phyloP scores from a whole-genome alignment of 108 stramenopile species.

The Cyclotella sp. region DNA sequence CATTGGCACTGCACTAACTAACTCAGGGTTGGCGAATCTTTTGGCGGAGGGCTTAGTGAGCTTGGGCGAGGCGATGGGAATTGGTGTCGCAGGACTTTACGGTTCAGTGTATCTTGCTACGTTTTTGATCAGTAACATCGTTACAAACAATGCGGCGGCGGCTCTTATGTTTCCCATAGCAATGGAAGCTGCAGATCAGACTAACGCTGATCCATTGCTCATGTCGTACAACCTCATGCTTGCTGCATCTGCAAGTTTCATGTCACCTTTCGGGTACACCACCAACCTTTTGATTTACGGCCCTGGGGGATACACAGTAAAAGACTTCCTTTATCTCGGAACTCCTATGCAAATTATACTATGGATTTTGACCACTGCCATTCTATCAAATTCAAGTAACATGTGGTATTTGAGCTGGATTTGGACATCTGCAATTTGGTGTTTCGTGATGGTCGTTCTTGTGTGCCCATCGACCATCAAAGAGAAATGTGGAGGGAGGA shows the following conservation, averaged over 20 bases:
- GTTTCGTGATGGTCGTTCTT: conserved; percentile 20
- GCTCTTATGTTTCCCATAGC: conserved; percentile 88
- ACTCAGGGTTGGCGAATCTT: conserved; percentile 78
- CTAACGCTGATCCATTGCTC: conserved; percentile 59
- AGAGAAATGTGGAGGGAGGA: conserved; percentile 3
- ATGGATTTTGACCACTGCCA: conserved; percentile 64
- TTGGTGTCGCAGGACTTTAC: conserved; percentile 74
- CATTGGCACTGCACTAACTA: conserved; percentile 78
- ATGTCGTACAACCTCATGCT: conserved; percentile 86
- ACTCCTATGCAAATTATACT: conserved; percentile 85
- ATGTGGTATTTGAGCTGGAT: conserved; percentile 67
- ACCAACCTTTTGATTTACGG: conserved; percentile 88
- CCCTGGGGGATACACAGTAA: conserved; percentile 75
- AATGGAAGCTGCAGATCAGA: conserved; percentile 76
- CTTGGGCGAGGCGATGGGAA: conserved; percentile 59
- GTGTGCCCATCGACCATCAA: conserved; percentile 21
- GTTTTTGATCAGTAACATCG: conserved; percentile 78
- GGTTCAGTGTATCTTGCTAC: conserved; percentile 89
- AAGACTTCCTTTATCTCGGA: conserved; percentile 71
- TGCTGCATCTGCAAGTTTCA: conserved; percentile 82
- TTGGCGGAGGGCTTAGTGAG: conserved; percentile 66
- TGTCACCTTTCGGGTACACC: conserved; percentile 81
- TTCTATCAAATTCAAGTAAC: conserved; percentile 45
- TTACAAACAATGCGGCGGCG: conserved; percentile 92
- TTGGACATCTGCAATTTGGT: conserved; percentile 37